Evolutionary conservation across 2,329 filamentous ascomycete genomes (phyloP), one percentile per base, ranked within the genome.

Genomic region (Parascedosporium putredinis): DNA sequence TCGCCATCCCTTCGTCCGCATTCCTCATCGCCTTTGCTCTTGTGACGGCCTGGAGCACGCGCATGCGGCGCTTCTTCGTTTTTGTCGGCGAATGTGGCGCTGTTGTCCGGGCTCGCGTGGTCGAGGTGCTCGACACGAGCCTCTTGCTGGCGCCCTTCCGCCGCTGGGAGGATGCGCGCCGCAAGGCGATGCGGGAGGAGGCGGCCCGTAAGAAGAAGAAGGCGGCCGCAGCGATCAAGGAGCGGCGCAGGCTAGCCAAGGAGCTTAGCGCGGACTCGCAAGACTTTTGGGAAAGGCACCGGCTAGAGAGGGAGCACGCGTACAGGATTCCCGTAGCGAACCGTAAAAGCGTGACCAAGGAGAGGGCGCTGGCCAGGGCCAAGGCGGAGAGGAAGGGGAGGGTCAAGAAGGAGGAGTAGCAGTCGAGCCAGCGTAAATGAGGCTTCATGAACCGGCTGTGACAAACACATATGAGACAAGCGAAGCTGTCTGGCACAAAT

Each of bases 41-140:
- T 2, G 56, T 81, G 0, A 65, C 73, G 1, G 79, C 79, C 0
- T 83, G 79, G 62, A 81, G 71, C 57, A 70, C 66, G 18, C 68
- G 65, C 5, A 68, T 68, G 2, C 67, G 68, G 9, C 54, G 55
- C 2, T 50, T 66, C 4, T 56, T 64, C 23, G 56, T 60, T 9
- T 59, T 55, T 52, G n/a, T 60, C 9, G 55, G 22, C 14, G 36
- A 29, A 2, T 9, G 12, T 23, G 18, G 27, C 47, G 23, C 33
- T 10, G 24, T 22, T 31, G 8, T 18, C 25, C 18, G n/a, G 20
- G 20, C 29, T 6, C 31, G 20, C 12, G 48, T 34, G 20, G 18
- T 22, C 14, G 25, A 31, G 24, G n/a, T 18, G 2, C 5, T 33
- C 5, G 42, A 45, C 24, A 23, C 42, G 2, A 45, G 25, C 42